Conservation (phyloP, 345 rosid genomes). For the Hibiscus tridactylites region DNA sequence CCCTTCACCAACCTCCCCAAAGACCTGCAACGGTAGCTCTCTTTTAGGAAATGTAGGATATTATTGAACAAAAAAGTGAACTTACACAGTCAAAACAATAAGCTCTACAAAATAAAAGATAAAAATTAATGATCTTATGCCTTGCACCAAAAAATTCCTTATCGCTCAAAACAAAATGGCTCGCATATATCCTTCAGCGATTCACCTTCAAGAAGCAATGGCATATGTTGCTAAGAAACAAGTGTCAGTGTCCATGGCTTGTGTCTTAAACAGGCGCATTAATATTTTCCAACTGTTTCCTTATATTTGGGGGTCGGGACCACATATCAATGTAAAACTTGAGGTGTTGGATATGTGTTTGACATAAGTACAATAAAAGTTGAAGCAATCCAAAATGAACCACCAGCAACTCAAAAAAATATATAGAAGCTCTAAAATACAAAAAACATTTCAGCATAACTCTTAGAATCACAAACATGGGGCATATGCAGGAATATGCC, state of each 20-base stretch:
- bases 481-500: background rate
- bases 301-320: background rate
- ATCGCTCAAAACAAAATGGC: background rate
- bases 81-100: background rate
- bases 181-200: background rate
- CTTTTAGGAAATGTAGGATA: background rate
- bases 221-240: background rate
- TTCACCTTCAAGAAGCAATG: background rate
- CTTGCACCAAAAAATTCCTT: background rate
- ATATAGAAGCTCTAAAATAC: background rate
- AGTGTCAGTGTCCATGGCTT: background rate
- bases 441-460: background rate
- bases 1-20: constrained; percentile 94
- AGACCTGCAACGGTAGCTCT: constrained; percentile 41
- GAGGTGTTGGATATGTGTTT: background rate
- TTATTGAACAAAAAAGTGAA: background rate
- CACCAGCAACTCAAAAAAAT: background rate
- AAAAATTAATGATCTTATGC: background rate
- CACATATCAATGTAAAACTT: background rate
- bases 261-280: background rate
- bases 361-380: background rate
- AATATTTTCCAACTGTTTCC: background rate
- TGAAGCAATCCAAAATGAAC: background rate
- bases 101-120: background rate
- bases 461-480: background rate